Base-by-base conservation (phyloP, 352 stramenopile species). In the Pythium myriotylum region DNA sequence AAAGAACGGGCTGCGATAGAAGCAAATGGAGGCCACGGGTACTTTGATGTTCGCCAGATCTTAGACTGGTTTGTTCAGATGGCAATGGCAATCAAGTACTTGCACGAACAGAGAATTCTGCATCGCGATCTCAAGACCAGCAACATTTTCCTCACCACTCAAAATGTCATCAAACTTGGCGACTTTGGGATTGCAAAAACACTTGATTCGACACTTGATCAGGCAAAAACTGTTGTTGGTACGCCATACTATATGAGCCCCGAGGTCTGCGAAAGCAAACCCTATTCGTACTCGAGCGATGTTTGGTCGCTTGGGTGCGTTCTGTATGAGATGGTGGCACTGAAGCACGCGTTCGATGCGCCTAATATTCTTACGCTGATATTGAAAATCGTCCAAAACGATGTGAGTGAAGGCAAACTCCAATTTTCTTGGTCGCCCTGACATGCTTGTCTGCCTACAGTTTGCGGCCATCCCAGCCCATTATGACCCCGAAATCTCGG, bases 51-150 rank as follows among this genome's bases (percentile, higher is more conserved):
- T 1, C 61, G 57, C 10, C 79, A 89, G 67, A 78, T 94, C 39
- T 74, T 94, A 35, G 82, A 92, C 62, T 94, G 84, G 84, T 94
- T 98, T 68, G 91, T 98, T 58, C 94, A 98, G 69, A 97, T 98
- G 78, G 84, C 86, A 0, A 86, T 98, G 59, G 94, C 89, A 12
- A 93, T 98, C 55, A 92, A 97, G 62, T 98, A 97, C 73, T 86
- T 98, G 64, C 94, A 98, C 67, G 70, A 77, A 40, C 91, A 96
- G 49, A 85, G 83, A 16, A 79, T 98, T 23, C 72, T 98, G 46
- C 93, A 98, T 68, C 85, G 91, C 46, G 94, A 98, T 63, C 78
- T 98, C 42, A 98, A 98, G 72, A 96, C 94, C 24, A 96, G 95
- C 68, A 98, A 98, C 73, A 87, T 96, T 50, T 96, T 96, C 65